Evolutionary conservation across 2,329 filamentous ascomycete genomes (phyloP).

Genomic region (Fusarium graminum): DNA sequence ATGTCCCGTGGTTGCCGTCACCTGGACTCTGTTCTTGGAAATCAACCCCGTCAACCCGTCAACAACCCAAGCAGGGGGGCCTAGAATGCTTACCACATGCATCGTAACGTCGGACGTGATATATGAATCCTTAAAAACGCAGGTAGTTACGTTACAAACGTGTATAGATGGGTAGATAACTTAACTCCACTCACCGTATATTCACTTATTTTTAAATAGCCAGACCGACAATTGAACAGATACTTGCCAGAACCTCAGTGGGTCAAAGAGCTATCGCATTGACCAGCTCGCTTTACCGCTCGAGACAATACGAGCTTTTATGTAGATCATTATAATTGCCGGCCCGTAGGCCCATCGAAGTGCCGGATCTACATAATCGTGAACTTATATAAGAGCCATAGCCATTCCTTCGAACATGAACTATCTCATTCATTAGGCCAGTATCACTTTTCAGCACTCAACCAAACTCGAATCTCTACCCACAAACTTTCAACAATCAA

Average conservation of each 20-base stretch:
- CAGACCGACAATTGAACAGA: too few relatives aligned
- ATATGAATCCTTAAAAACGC: too few relatives aligned
- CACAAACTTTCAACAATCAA: not conserved
- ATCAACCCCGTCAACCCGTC: too few relatives aligned
- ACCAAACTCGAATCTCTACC: not conserved
- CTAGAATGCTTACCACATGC: too few relatives aligned
- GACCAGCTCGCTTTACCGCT: slow-evolving; percentile 1
- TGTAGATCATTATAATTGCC: slow-evolving; percentile 5
- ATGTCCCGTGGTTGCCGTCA: too few relatives aligned
- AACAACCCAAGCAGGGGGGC: too few relatives aligned
- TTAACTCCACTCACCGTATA: too few relatives aligned
- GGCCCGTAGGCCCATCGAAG: not conserved
- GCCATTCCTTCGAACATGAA: not conserved
- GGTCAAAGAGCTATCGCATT: not conserved
- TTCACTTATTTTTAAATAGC: too few relatives aligned
- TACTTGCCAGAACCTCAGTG: not conserved
- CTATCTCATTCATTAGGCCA: not conserved
- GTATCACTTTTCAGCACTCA: not conserved
- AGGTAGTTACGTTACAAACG: too few relatives aligned
- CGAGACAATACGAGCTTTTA: slow-evolving; percentile 5
- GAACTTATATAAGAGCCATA: not conserved
- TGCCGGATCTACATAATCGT: slow-evolving; percentile 1
- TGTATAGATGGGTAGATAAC: too few relatives aligned
- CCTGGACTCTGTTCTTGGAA: too few relatives aligned
- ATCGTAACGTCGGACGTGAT: too few relatives aligned